Conservation (phyloP, 148 eudicot species). For the Mesembryanthemum crystallinum region DNA sequence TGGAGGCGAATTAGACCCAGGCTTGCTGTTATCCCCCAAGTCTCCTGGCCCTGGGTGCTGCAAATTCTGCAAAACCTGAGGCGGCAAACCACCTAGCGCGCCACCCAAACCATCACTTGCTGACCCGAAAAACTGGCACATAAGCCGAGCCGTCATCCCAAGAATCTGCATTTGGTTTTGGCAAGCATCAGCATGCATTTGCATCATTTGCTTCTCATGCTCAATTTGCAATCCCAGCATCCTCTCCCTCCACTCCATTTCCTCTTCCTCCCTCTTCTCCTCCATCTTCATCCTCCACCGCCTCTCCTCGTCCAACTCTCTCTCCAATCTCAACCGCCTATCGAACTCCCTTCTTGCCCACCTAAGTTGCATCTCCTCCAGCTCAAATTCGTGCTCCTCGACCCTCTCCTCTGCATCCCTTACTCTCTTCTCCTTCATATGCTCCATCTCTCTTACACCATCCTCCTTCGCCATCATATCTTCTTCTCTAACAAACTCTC, state of each 20-base stretch:
- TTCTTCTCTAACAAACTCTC: slow-evolving; percentile 56
- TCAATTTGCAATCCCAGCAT: slow-evolving; percentile 67
- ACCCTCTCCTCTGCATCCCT: slow-evolving; percentile 36
- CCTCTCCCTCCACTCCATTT: slow-evolving; percentile 84
- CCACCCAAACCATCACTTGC: slow-evolving; percentile 61
- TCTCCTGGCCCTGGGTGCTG: slow-evolving; percentile 71
- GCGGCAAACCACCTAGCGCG: slow-evolving; percentile 54
- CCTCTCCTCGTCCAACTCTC: slow-evolving; percentile 56
- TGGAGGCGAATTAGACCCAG: slow-evolving; percentile 58
- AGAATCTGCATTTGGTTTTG: slow-evolving; percentile 82
- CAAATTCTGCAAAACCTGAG: slow-evolving; percentile 66
- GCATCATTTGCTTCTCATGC: slow-evolving; percentile 93
- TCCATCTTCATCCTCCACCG: slow-evolving; percentile 63
- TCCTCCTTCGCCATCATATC: slow-evolving; percentile 31
- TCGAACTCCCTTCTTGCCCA: slow-evolving; percentile 57
- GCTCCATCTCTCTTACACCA: slow-evolving; percentile 36
- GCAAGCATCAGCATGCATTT: slow-evolving; percentile 80
- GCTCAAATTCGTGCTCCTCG: slow-evolving; percentile 43
- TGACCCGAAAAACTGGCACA: slow-evolving; percentile 74
- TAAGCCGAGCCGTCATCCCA: slow-evolving; percentile 62
- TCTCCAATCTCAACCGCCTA: slow-evolving; percentile 42
- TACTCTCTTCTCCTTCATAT: slow-evolving; percentile 33
- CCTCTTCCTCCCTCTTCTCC: slow-evolving; percentile 88
- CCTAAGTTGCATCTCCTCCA: slow-evolving; percentile 53
- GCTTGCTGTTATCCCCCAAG: slow-evolving; percentile 61